phyloP scores from a whole-genome alignment of 768 basidiomycete species.

The Chalciporus pseudorubinellus region DNA sequence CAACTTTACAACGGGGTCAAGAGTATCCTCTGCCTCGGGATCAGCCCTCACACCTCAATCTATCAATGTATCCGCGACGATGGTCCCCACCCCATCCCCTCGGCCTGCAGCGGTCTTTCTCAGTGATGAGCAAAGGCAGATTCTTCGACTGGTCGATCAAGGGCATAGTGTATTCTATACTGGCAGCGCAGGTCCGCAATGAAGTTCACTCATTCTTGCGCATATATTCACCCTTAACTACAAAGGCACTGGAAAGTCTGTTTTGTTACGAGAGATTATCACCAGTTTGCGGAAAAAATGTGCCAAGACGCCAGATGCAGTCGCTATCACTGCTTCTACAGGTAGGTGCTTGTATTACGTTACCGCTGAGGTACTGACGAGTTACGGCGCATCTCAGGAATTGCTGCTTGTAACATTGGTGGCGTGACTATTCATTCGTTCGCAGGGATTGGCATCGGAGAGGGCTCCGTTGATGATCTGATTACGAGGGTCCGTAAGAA shows the following conservation, averaged over 20 bases:
- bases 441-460: slow-evolving; percentile 87
- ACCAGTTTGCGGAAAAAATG: slow-evolving; percentile 59
- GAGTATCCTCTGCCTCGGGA: slow-evolving; percentile 11
- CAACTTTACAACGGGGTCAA: slow-evolving; percentile 26
- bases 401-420: slow-evolving; percentile 97
- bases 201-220: slow-evolving; percentile 4
- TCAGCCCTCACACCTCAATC: slow-evolving; percentile 9
- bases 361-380: neutral
- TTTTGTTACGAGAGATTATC: slow-evolving; percentile 91
- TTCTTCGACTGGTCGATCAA: slow-evolving; percentile 72
- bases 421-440: slow-evolving; percentile 96
- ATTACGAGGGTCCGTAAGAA: slow-evolving; percentile 72
- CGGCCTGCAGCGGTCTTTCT: slow-evolving; percentile 52
- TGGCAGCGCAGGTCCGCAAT: slow-evolving; percentile 83
- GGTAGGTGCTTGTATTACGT: slow-evolving; percentile 43
- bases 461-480: slow-evolving; percentile 60
- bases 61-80: slow-evolving; percentile 1
- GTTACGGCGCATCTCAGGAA: slow-evolving; percentile 47
- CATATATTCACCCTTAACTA: slow-evolving; percentile 13
- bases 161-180: slow-evolving; percentile 90
- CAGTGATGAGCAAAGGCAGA: slow-evolving; percentile 83
- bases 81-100: slow-evolving; percentile 5
- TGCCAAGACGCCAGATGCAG: slow-evolving; percentile 57
- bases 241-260: slow-evolving; percentile 93
- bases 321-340: slow-evolving; percentile 94